Conservation (phyloP, 129 eudicot genomes). For the Artemisia argyi region DNA sequence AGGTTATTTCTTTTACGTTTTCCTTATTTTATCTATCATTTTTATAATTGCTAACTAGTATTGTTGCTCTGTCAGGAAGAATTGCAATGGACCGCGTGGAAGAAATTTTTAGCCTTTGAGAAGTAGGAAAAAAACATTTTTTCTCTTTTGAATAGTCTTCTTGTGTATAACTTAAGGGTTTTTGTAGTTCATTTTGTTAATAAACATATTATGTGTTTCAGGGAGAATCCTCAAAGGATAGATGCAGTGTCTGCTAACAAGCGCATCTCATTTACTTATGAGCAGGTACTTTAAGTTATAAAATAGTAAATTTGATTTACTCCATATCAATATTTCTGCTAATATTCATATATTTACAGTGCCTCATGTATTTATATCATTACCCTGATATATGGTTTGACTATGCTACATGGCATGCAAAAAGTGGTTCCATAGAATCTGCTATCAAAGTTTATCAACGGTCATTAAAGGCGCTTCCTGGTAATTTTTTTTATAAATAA, state of each 20-base stretch:
- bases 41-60: conserved; percentile 17
- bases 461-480: conserved; percentile 97
- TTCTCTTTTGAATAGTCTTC: conserved; percentile 1
- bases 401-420: conserved; percentile 98
- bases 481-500: conserved; percentile 23
- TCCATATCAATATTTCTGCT: neutral
- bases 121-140: conserved; percentile 54
- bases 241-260: conserved; percentile 78
- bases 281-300: conserved; percentile 60
- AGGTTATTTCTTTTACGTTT: conserved; percentile 46
- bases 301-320: neutral
- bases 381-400: conserved; percentile 99
- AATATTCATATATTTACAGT: conserved; percentile 43
- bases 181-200: conserved; percentile 3
- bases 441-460: conserved; percentile 90
- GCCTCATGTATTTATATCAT: conserved; percentile 97
- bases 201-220: conserved; percentile 31
- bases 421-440: conserved; percentile 79
- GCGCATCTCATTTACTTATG: conserved; percentile 85
- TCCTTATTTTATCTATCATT: neutral
- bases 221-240: conserved; percentile 98
- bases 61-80: conserved; percentile 72
- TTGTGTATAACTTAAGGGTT: conserved; percentile 5
- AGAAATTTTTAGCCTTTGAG: conserved; percentile 76
- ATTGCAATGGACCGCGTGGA: conserved; percentile 95